Percentiles rank a stretch among this genome's conserved stretches.
These are phyloP conservation scores for Filosporella fistucella DNA, from an alignment of 495 filamentous ascomycete species.

Conservation along the genomic window DNA sequence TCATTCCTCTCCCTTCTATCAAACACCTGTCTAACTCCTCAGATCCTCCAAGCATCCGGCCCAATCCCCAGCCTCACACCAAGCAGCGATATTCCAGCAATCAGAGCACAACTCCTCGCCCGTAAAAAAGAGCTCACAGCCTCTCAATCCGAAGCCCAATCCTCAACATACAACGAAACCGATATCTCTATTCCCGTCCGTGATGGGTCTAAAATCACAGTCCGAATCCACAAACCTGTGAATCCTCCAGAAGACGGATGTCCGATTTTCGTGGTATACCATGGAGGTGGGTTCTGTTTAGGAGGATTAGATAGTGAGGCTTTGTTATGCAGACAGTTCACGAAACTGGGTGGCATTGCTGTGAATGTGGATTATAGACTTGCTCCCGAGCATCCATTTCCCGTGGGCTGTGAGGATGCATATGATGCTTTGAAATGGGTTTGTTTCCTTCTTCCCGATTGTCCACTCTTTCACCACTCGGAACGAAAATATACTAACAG, in stretches of 20 bases:
- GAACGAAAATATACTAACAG: neutral
- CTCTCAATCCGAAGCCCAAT: neutral
- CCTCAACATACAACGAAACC: slow-evolving; percentile 14
- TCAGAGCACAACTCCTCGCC: slow-evolving; percentile 1
- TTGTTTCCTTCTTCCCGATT: neutral
- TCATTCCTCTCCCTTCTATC: neutral
- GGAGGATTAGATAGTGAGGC: slow-evolving; percentile 33
- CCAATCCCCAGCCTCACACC: neutral
- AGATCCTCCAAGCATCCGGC: slow-evolving; percentile 5
- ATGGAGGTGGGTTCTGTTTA: slow-evolving; percentile 40
- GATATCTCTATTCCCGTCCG: slow-evolving; percentile 33
- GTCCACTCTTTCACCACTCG: no score
- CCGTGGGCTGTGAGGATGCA: slow-evolving; percentile 38
- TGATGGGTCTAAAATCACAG: slow-evolving; percentile 33
- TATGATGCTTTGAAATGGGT: slow-evolving; percentile 49
- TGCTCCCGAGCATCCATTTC: slow-evolving; percentile 44
- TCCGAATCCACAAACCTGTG: slow-evolving; percentile 32
- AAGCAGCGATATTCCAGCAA: slow-evolving; percentile 3
- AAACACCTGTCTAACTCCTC: neutral
- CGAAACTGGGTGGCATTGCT: slow-evolving; percentile 29
- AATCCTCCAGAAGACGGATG: slow-evolving; percentile 25
- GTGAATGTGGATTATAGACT: slow-evolving; percentile 44
- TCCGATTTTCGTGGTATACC: slow-evolving; percentile 37
- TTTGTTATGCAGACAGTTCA: slow-evolving; percentile 26
- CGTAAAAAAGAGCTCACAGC: neutral